Conservation (phyloP, 2,329 filamentous ascomycete species). For the Penicillium sp. region DNA sequence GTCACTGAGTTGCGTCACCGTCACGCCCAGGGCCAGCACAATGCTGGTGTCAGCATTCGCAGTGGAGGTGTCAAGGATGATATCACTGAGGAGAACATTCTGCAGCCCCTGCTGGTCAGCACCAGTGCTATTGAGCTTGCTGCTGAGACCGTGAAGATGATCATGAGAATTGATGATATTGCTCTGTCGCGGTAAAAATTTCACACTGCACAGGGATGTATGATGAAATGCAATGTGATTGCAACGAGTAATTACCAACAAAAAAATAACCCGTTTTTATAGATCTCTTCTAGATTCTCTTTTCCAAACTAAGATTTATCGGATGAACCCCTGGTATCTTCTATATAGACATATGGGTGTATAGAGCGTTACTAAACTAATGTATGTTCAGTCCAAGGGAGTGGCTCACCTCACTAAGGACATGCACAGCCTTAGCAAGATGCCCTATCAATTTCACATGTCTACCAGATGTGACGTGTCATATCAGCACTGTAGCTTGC, state of each 20-base stretch:
- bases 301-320: background rate
- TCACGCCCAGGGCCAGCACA: conserved; percentile 92
- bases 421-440: too few species aligned
- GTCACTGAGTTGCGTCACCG: conserved; percentile 93
- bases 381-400: too few species aligned
- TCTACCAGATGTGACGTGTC: too few species aligned
- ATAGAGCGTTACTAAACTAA: too few species aligned
- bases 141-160: conserved; percentile 98
- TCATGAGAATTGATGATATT: conserved; percentile 69
- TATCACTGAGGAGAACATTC: conserved; percentile 93
- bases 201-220: conserved; percentile 22
- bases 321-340: background rate
- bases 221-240: conserved; percentile 26
- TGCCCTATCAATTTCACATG: too few species aligned
- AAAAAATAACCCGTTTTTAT: conserved; percentile 22
- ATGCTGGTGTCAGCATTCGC: conserved; percentile 97
- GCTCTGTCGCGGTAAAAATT: conserved; percentile 50
- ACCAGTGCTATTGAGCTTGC: conserved; percentile 97
- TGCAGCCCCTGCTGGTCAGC: conserved; percentile 93
- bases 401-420: too few species aligned
- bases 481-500: too few species aligned
- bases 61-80: conserved; percentile 95
- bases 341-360: background rate
- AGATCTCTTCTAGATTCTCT: background rate
- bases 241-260: conserved; percentile 28